Evolutionary conservation across 2,329 filamentous ascomycete species (phyloP).

Genomic region (Metarhizium sp.): DNA sequence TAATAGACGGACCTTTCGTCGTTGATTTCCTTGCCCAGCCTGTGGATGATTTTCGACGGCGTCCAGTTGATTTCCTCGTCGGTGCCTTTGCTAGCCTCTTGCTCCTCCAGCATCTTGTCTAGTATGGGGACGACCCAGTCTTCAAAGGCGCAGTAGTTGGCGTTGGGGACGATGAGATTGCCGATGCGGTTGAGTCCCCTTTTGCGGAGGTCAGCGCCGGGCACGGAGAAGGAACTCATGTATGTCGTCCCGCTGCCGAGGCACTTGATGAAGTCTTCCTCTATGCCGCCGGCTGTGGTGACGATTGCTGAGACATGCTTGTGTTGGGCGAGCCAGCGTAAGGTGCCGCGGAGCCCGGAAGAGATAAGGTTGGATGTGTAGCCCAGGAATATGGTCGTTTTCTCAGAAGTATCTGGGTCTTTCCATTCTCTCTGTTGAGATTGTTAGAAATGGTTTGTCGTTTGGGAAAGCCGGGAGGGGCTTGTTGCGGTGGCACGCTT

Average conservation of each 20-base stretch:
- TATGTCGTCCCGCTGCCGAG: constrained; percentile 71
- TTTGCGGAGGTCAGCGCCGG: constrained; percentile 67
- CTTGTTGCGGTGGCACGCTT: neutral
- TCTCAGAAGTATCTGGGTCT: constrained; percentile 67
- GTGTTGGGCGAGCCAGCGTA: constrained; percentile 90
- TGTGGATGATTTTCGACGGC: constrained; percentile 81
- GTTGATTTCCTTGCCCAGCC: constrained; percentile 89
- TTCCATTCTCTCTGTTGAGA: constrained; percentile 57
- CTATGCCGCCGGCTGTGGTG: constrained; percentile 88
- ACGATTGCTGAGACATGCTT: constrained; percentile 88
- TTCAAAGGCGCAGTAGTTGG: constrained; percentile 91
- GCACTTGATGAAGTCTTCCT: constrained; percentile 98
- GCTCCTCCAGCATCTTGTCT: constrained; percentile 88
- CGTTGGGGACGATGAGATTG: constrained; percentile 91
- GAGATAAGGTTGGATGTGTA: constrained; percentile 98
- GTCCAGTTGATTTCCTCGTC: constrained; percentile 79
- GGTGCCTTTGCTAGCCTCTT: constrained; percentile 66
- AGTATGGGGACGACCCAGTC: constrained; percentile 96
- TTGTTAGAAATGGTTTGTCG: neutral
- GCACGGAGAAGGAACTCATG: constrained; percentile 72
- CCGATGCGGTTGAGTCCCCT: constrained; percentile 93
- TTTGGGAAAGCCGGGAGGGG: too few relatives aligned
- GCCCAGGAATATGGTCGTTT: constrained; percentile 90
- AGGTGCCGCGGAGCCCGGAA: constrained; percentile 81
- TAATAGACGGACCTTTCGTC: constrained; percentile 88